These are phyloP conservation scores for Xylariaceae sp. DNA, from an alignment of 2,329 filamentous ascomycete genomes.

Conservation along the genomic window DNA sequence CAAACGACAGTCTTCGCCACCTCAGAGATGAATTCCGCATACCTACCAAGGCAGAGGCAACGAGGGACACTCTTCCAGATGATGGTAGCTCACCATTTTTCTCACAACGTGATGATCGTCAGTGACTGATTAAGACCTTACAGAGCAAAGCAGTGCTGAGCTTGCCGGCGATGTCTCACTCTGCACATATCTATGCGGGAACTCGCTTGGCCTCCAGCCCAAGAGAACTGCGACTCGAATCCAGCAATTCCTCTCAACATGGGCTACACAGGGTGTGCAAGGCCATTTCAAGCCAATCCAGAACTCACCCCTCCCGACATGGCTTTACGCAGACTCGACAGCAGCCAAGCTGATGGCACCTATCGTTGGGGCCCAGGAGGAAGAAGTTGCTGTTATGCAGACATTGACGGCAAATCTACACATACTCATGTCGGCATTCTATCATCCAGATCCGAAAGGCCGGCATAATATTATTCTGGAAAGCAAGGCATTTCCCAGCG, in stretches of 20 bases:
- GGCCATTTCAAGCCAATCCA: conserved; percentile 68
- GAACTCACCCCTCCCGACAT: conserved; percentile 58
- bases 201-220: conserved; percentile 74
- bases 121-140: conserved; percentile 20
- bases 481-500: conserved; percentile 75
- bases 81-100: conserved; percentile 22
- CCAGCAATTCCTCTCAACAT: conserved; percentile 65
- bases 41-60: conserved; percentile 29
- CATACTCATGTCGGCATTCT: conserved; percentile 74
- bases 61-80: conserved; percentile 25
- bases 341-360: conserved; percentile 63
- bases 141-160: conserved; percentile 25
- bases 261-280: conserved; percentile 72
- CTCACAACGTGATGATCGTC: conserved; percentile 9
- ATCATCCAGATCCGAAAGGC: conserved; percentile 56
- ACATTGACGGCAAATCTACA: conserved; percentile 76
- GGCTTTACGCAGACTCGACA: conserved; percentile 67
- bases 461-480: conserved; percentile 74
- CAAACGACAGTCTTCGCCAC: conserved; percentile 25
- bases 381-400: conserved; percentile 75
- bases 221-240: conserved; percentile 61
- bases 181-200: conserved; percentile 72
- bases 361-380: conserved; percentile 63
- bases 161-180: conserved; percentile 23
- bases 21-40: conserved; percentile 29